These are phyloP conservation scores for Fraxinus latifolia DNA, from an alignment of 305 asterid species.

Conservation along the genomic window DNA sequence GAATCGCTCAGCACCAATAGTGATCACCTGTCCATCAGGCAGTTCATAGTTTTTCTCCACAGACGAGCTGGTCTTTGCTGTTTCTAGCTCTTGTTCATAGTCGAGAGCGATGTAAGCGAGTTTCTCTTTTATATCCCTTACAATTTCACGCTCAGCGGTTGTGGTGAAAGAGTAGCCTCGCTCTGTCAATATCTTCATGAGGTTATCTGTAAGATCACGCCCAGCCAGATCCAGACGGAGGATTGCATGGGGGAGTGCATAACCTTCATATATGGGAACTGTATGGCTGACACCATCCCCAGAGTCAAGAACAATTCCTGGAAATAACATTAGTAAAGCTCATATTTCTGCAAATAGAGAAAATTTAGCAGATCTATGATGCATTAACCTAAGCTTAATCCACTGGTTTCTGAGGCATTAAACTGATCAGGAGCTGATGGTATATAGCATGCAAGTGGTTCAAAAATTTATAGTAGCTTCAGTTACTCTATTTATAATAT, in stretches of 20 bases:
- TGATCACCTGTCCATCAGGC: slow-evolving; percentile 46
- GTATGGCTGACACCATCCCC: slow-evolving; percentile 34
- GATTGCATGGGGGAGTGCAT: slow-evolving; percentile 34
- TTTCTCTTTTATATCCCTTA: slow-evolving; percentile 31
- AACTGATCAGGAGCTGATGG: neutral
- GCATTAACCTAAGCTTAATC: neutral
- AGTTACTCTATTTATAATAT: too few relatives aligned
- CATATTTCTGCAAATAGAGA: neutral
- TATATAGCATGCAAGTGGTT: neutral
- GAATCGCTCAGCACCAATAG: slow-evolving; percentile 42
- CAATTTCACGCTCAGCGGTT: slow-evolving; percentile 32
- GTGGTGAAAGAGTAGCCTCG: slow-evolving; percentile 33
- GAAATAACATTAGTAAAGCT: neutral
- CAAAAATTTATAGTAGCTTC: neutral
- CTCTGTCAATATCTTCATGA: slow-evolving; percentile 30
- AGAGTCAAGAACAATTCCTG: slow-evolving; percentile 31
- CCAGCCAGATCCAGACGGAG: slow-evolving; percentile 35
- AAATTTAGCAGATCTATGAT: neutral
- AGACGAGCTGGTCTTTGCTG: slow-evolving; percentile 32
- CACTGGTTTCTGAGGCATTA: neutral
- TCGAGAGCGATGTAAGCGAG: slow-evolving; percentile 28
- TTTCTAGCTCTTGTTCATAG: slow-evolving; percentile 29
- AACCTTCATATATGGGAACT: slow-evolving; percentile 32
- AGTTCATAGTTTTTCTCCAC: slow-evolving; percentile 39
- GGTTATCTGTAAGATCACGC: slow-evolving; percentile 30